Percentiles rank a stretch among this genome's conserved stretches.
phyloP scores from a whole-genome alignment of 768 basidiomycete species.

The Boletus rubescentipes region DNA sequence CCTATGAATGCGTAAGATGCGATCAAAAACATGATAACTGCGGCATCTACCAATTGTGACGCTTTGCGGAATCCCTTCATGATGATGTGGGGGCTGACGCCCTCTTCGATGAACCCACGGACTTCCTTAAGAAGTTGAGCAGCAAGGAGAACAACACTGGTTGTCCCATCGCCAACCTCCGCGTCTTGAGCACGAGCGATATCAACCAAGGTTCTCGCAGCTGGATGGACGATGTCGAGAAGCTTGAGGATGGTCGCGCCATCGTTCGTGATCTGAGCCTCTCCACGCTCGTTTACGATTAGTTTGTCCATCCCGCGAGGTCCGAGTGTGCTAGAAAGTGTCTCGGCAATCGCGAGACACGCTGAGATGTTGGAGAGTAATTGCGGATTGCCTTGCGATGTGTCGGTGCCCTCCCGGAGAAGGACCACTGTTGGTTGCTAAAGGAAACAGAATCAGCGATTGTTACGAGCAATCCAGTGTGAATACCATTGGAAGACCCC shows the following conservation, averaged over 20 bases:
- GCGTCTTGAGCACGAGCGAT: slow-evolving; percentile 98
- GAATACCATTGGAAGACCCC: slow-evolving; percentile 73
- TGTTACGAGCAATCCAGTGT: background rate
- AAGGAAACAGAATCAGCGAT: slow-evolving; percentile 18
- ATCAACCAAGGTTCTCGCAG: slow-evolving; percentile 96
- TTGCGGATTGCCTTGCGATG: slow-evolving; percentile 91
- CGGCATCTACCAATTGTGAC: slow-evolving; percentile 66
- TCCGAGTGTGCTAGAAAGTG: slow-evolving; percentile 92
- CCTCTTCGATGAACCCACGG: slow-evolving; percentile 89
- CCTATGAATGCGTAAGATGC: slow-evolving; percentile 44
- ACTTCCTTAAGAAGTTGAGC: slow-evolving; percentile 95
- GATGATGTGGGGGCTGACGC: slow-evolving; percentile 95
- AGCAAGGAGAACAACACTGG: slow-evolving; percentile 91
- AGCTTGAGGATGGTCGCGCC: slow-evolving; percentile 98
- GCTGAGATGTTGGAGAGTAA: slow-evolving; percentile 94
- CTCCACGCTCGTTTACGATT: slow-evolving; percentile 90
- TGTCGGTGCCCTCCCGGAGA: slow-evolving; percentile 93
- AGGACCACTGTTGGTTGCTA: slow-evolving; percentile 98
- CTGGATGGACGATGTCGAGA: slow-evolving; percentile 96
- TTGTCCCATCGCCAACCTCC: slow-evolving; percentile 98
- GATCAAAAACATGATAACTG: slow-evolving; percentile 3
- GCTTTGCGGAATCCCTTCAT: slow-evolving; percentile 95
- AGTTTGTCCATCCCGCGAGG: slow-evolving; percentile 99
- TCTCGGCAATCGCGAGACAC: slow-evolving; percentile 91
- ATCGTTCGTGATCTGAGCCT: slow-evolving; percentile 99